Base-by-base conservation (phyloP, 1,284 basidiomycete species). In the Leccinum insigne region DNA sequence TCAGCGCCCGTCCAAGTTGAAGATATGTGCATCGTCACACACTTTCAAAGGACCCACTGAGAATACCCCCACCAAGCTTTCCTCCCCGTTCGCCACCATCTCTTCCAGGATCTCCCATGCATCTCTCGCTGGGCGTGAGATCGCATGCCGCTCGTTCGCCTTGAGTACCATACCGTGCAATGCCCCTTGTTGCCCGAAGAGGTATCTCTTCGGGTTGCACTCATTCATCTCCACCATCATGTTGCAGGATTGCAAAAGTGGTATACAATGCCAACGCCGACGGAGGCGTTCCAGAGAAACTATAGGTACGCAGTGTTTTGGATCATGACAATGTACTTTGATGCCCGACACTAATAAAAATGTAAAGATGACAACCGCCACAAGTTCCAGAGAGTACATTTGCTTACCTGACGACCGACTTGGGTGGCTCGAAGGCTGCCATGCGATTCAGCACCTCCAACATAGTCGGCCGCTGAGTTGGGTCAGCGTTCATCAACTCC, bases 121-220 rank as follows among this genome's bases (percentile, higher is more conserved):
- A 23, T 23, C 23, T 23, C 23, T 23, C 23, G 23, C 29, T 11
- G 35, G 35, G 35, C 95, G 83, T 11, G 92, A 85, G 60, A 96
- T 88, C 16, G 84, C 82, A 3, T 91, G 88, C 52, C 86, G 86
- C 65, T 95, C 92, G 66, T 84, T 88, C 2, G 82, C 85, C 4
- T 95, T 94, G 72, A 90, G 85, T 29, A 29, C 29, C 29, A 29
- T 29, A 8, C 29, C 0, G 29, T 32, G 29, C 29, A 32, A 32
- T 8, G 8, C 29, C 8, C 29, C 8, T 32, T 9, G 29, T 32
- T 32, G 83, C 69, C 89, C 86, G 81, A 96, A 92, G 2, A 29
- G 73, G 73, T 40, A 88, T 88, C 11, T 77, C 73, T 3, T 77
- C 72, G 0, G 64, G 23, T 18, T 1, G 47, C 8, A 68, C 29